Evolutionary conservation across 1,284 basidiomycete species (phyloP), one percentile per base, ranked within the genome.

Genomic region (Exobasidium cylindrosporum): DNA sequence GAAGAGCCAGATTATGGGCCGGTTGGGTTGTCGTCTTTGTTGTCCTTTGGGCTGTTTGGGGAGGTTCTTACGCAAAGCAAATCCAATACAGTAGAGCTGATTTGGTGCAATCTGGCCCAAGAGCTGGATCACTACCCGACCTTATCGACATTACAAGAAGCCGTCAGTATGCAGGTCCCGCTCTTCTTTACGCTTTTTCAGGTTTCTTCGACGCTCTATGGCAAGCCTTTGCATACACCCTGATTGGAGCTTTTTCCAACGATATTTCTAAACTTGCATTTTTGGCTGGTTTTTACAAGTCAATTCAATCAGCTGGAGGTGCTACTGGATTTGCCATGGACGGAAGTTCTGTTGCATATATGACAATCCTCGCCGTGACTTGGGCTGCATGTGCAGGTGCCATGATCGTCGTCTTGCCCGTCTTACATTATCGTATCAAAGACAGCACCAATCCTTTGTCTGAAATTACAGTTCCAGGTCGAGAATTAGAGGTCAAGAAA

Each of bases 31-130:
- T 79, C 55, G 60, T 69, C 17, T 64, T 67, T 23, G 45, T 57
- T 45, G 40, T 79, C 57, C 62, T 72, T 58, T 74, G 69, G 65
- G 64, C 67, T 10, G 70, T 76, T 28, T 79, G 72, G 71, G 76
- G 74, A 10, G 73, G 70, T 23, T 68, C 64, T 17, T 77, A 73
- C 63, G 53, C 64, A 14, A 64, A 70, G 13, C 75, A 77, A 57
- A 65, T 49, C 49, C 64, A 60, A 28, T 77, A 72, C 55, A 72
- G 65, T 10, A 69, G 76, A 26, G 64, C 46, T 28, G 40, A 55
- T 29, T 35, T 60, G 11, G 47, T 7, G 28, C 32, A 28, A 58
- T 1, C 28, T 54, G 24, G 58, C 58, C 43, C 35, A 24, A 7
- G 50, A 23, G 43, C 59, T 53, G 56, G 59, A 57, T 56, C 54